These are phyloP conservation scores for Oryza nivara DNA, from an alignment of 176 grass and related monocot species.

Conservation along the genomic window DNA sequence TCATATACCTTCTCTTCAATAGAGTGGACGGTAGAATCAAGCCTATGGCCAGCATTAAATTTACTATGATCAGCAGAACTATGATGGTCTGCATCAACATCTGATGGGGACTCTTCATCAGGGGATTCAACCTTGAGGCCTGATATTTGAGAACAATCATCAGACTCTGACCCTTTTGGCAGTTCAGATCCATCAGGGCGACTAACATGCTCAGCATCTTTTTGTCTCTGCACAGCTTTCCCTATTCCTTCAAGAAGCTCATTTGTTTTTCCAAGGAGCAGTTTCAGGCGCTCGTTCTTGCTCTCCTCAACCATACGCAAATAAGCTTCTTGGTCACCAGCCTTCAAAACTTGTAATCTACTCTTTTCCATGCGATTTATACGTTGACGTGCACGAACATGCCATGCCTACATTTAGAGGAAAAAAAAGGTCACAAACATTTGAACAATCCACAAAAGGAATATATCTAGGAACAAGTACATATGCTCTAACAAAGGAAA, in stretches of 20 bases:
- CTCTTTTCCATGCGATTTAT: slow-evolving; percentile 77
- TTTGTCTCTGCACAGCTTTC: slow-evolving; percentile 94
- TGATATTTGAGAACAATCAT: slow-evolving; percentile 54
- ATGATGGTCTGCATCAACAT: slow-evolving; percentile 56
- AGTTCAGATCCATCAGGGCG: slow-evolving; percentile 50
- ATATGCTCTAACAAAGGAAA: slow-evolving; percentile 26
- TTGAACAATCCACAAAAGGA: slow-evolving; percentile 26
- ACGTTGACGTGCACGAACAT: slow-evolving; percentile 89
- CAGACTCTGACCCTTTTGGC: slow-evolving; percentile 67
- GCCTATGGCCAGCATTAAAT: slow-evolving; percentile 86
- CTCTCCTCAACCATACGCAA: slow-evolving; percentile 98
- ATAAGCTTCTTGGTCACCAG: slow-evolving; percentile 97
- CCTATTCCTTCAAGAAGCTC: slow-evolving; percentile 95
- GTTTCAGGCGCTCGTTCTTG: slow-evolving; percentile 97
- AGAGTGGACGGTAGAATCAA: slow-evolving; percentile 94
- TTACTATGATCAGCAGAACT: slow-evolving; percentile 45
- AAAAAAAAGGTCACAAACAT: slow-evolving; percentile 18
- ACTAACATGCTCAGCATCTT: slow-evolving; percentile 90
- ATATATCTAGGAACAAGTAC: slow-evolving; percentile 20
- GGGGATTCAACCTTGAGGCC: slow-evolving; percentile 53
- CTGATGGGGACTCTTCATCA: slow-evolving; percentile 54
- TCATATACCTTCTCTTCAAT: slow-evolving; percentile 97
- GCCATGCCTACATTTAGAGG: slow-evolving; percentile 76
- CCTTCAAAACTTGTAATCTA: slow-evolving; percentile 85
- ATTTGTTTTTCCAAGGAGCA: slow-evolving; percentile 97